Conservation (phyloP, 768 basidiomycete species). For the Collybia sp. region DNA sequence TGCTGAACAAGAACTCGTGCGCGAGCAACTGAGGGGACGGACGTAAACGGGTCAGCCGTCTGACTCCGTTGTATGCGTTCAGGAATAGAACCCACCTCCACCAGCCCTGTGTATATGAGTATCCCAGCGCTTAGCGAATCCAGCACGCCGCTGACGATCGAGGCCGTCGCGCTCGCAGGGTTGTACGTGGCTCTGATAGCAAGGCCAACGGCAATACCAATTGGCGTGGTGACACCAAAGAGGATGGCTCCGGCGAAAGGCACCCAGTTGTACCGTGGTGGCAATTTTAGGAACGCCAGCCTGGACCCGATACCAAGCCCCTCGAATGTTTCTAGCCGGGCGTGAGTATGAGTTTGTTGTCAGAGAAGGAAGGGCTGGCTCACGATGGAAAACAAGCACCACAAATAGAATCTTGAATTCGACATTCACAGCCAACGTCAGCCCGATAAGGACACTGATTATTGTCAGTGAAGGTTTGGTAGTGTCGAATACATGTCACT, state of each 20-base stretch:
- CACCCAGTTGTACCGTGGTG: constrained; percentile 47
- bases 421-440: constrained; percentile 87
- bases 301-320: constrained; percentile 92
- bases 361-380: constrained; percentile 22
- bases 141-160: constrained; percentile 79
- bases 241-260: constrained; percentile 56
- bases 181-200: constrained; percentile 78
- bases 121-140: constrained; percentile 88
- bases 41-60: neutral
- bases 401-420: constrained; percentile 83
- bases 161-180: constrained; percentile 68
- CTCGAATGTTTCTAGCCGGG: constrained; percentile 77
- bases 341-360: neutral
- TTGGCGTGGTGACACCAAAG: constrained; percentile 77
- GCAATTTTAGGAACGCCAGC: constrained; percentile 69
- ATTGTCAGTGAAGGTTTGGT: no score
- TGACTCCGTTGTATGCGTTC: neutral
- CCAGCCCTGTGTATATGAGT: constrained; percentile 81
- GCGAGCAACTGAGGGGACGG: constrained; percentile 61
- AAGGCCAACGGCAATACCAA: constrained; percentile 85
- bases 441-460: constrained; percentile 72
- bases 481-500: neutral
- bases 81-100: constrained; percentile 50
- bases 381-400: constrained; percentile 90
- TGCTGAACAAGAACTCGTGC: constrained; percentile 92